These are phyloP conservation scores for Eucalyptus microcorys DNA, from an alignment of 345 rosid genomes.

Conservation along the genomic window DNA sequence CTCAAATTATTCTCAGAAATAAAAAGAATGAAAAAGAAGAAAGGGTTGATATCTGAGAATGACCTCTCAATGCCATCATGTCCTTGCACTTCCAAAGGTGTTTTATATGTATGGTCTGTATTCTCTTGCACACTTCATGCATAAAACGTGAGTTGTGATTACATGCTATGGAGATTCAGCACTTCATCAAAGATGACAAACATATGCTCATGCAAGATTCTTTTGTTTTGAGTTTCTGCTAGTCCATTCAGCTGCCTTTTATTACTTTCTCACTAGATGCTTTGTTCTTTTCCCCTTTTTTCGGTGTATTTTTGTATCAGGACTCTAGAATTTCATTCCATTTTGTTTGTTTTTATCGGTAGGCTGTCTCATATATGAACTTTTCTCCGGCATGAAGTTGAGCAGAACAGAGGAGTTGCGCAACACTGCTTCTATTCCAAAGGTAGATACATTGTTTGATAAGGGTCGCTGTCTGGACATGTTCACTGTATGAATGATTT, in stretches of 20 bases:
- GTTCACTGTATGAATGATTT: background rate
- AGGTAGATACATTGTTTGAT: conserved; percentile 25
- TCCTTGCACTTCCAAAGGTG: background rate
- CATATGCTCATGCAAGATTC: background rate
- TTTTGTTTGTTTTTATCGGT: background rate
- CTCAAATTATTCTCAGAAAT: background rate
- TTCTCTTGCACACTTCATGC: background rate
- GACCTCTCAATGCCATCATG: background rate
- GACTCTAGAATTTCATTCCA: background rate
- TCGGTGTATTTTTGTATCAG: background rate
- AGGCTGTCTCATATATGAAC: conserved; percentile 96
- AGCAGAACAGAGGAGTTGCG: conserved; percentile 95
- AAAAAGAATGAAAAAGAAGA: background rate
- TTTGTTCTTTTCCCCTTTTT: background rate
- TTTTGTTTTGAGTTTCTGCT: background rate
- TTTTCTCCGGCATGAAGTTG: conserved; percentile 76
- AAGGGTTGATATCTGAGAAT: background rate
- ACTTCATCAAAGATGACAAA: background rate
- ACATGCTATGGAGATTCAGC: background rate
- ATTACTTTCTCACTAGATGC: background rate
- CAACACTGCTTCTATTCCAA: conserved; percentile 84
- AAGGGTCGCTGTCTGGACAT: background rate
- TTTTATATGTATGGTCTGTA: background rate
- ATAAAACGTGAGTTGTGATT: background rate
- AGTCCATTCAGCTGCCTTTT: background rate